phyloP scores from a whole-genome alignment of 345 rosid species.

The Adansonia digitata region DNA sequence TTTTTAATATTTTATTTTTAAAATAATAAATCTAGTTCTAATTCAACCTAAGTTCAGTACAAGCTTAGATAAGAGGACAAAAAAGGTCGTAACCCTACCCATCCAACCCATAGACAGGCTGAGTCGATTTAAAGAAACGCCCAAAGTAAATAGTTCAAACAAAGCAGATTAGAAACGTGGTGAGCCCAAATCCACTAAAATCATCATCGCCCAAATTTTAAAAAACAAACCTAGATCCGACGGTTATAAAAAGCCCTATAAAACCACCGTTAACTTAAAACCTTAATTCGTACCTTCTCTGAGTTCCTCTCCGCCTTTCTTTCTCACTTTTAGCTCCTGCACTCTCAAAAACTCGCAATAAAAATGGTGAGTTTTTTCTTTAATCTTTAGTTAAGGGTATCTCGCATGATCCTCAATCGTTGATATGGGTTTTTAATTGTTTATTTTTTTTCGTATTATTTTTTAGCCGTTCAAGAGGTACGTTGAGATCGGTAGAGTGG shows the following conservation, averaged over 20 bases:
- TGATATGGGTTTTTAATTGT: neutral
- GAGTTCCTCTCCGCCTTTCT: neutral
- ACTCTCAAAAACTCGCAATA: neutral
- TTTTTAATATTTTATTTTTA: too few species aligned
- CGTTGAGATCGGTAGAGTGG: conserved; percentile 95
- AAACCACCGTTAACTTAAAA: neutral
- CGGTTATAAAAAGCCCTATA: conserved; percentile 5
- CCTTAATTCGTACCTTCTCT: conserved; percentile 14
- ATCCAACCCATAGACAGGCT: too few species aligned
- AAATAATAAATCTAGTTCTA: too few species aligned
- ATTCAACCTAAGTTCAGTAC: too few species aligned
- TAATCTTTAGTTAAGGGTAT: neutral
- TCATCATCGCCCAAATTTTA: neutral
- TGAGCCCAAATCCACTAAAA: neutral
- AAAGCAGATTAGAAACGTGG: neutral
- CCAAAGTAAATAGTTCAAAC: neutral
- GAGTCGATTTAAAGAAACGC: neutral
- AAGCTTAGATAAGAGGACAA: too few species aligned
- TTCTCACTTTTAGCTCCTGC: neutral
- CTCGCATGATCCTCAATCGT: neutral
- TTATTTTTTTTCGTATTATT: neutral
- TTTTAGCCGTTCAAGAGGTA: conserved; percentile 79
- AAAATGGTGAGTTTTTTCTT: conserved; percentile 32
- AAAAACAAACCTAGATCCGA: conserved; percentile 19
- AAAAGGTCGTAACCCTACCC: too few species aligned